Evolutionary conservation across 2,329 filamentous ascomycete species (phyloP).

Genomic region (Allantophomopsis cytisporea): DNA sequence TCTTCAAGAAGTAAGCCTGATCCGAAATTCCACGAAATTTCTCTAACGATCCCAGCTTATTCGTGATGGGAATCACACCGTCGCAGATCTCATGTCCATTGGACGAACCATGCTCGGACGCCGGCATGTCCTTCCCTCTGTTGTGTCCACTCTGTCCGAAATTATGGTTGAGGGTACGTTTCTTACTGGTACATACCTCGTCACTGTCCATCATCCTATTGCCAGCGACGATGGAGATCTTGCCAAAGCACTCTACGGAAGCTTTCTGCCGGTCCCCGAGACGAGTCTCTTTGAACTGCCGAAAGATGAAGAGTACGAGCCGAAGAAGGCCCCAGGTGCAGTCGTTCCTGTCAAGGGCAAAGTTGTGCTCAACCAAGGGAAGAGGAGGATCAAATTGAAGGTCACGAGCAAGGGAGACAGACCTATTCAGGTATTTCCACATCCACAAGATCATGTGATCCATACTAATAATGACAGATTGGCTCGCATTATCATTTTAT

Average conservation of each 20-base stretch:
- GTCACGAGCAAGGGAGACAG: constrained; percentile 82
- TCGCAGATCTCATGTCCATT: constrained; percentile 85
- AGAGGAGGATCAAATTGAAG: constrained; percentile 58
- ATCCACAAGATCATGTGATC: constrained; percentile 1
- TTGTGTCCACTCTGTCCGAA: constrained; percentile 65
- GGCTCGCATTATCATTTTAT: constrained; percentile 95
- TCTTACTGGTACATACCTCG: constrained; percentile 77
- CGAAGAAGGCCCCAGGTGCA: constrained; percentile 62
- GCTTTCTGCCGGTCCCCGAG: constrained; percentile 71
- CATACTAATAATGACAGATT: constrained; percentile 27
- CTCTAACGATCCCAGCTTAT: constrained; percentile 46
- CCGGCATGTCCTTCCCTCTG: constrained; percentile 77
- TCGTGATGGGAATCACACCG: constrained; percentile 85
- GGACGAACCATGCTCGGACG: constrained; percentile 88
- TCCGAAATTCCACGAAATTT: background rate
- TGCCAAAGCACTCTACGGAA: constrained; percentile 77
- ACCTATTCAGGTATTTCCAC: constrained; percentile 60
- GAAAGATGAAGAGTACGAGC: constrained; percentile 50
- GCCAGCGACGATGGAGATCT: constrained; percentile 76
- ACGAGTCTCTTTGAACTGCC: constrained; percentile 52
- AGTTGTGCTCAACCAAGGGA: constrained; percentile 59
- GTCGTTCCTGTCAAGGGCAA: constrained; percentile 55
- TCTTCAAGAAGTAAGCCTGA: constrained; percentile 57
- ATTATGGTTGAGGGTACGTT: constrained; percentile 95
- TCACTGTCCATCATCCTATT: constrained; percentile 87